Base-by-base conservation (phyloP, 1,139 yeast genomes). In the Suhomyces wounanorum region DNA sequence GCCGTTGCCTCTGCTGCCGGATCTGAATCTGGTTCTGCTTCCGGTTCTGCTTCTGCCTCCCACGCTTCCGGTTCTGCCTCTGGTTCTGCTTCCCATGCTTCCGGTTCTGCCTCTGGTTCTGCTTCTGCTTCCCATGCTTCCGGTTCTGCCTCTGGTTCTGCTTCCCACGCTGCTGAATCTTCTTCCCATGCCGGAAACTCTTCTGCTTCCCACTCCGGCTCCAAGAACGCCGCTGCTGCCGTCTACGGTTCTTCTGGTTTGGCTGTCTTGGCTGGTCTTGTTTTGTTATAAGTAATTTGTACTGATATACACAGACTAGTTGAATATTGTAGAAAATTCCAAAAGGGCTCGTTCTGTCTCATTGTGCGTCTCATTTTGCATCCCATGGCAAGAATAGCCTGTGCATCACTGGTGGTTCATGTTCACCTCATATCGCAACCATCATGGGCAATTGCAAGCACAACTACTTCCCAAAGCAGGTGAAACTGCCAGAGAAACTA, bases 201-300 rank as follows among this genome's bases (percentile, higher is more conserved):
- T 41, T 54, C 57, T 25, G 45, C 52, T 21, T 49, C 56, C 41
- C 40, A 52, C 8, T 50, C 60, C 44, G 43, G 56, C 31, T 57
- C 58, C 50, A 59, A 59, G 40, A 56, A 59, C 33, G 51, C 49
- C 50, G 63, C 57, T 43, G 65, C 60, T 47, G 56, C 55, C 46
- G 59, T 42, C 33, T 52, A 55, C 53, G 70, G 61, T 21, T 52
- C 63, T 47, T 64, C 65, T 54, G 62, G 66, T 36, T 57, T 67
- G 46, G 70, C 66, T 49, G 72, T 67, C 35, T 52, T 64, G 44
- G 71, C 66, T 38, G 69, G 71, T 53, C 51, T 64, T 48, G 59
- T 67, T 51, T 67, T 69, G 59, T 60, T 69, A 55, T 69, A 65
- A 59, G 48, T 30, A 39, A 28, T 21, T 21, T 21, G 23, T 21